A percentile compares a stretch with the other conserved stretches of the same genome.
Evolutionary conservation across 2,329 filamentous ascomycete genomes (phyloP).

Genomic region (Colletotrichum sidae): DNA sequence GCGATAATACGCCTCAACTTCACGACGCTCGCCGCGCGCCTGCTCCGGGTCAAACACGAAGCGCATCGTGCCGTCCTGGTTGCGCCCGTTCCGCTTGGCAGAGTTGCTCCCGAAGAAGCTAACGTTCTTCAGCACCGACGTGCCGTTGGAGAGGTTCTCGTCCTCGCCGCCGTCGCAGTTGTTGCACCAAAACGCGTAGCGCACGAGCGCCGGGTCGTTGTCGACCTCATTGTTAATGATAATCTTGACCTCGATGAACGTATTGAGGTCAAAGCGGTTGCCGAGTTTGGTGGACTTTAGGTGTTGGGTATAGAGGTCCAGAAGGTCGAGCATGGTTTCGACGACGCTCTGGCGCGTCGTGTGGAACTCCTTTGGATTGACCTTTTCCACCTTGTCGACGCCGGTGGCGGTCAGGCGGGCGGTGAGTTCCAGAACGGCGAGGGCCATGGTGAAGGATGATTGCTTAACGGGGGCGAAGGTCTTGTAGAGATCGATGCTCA

Average conservation of each 20-base stretch:
- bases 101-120: slow-evolving; percentile 50
- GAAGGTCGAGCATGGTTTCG: slow-evolving; percentile 89
- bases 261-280: slow-evolving; percentile 76
- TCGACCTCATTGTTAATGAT: slow-evolving; percentile 85
- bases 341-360: slow-evolving; percentile 61
- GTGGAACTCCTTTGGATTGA: slow-evolving; percentile 61
- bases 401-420: slow-evolving; percentile 73
- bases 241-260: slow-evolving; percentile 89
- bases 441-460: slow-evolving; percentile 84
- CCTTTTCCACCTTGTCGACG: slow-evolving; percentile 59
- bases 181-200: slow-evolving; percentile 73
- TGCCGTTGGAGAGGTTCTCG: slow-evolving; percentile 47
- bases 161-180: slow-evolving; percentile 58
- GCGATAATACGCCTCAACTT: slow-evolving; percentile 76
- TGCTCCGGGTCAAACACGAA: slow-evolving; percentile 88
- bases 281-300: slow-evolving; percentile 80
- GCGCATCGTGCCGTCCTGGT: slow-evolving; percentile 80
- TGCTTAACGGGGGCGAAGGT: slow-evolving; percentile 95
- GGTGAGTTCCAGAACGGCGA: slow-evolving; percentile 85
- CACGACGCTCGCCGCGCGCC: slow-evolving; percentile 76
- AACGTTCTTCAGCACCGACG: slow-evolving; percentile 54
- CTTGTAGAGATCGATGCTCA: slow-evolving; percentile 90
- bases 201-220: slow-evolving; percentile 65
- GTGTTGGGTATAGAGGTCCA: slow-evolving; percentile 93
- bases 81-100: slow-evolving; percentile 56